Percentiles rank a stretch among this genome's conserved stretches.
These are phyloP conservation scores for Globisporangium irregulare DNA, from an alignment of 352 stramenopile genomes.

Conservation along the genomic window DNA sequence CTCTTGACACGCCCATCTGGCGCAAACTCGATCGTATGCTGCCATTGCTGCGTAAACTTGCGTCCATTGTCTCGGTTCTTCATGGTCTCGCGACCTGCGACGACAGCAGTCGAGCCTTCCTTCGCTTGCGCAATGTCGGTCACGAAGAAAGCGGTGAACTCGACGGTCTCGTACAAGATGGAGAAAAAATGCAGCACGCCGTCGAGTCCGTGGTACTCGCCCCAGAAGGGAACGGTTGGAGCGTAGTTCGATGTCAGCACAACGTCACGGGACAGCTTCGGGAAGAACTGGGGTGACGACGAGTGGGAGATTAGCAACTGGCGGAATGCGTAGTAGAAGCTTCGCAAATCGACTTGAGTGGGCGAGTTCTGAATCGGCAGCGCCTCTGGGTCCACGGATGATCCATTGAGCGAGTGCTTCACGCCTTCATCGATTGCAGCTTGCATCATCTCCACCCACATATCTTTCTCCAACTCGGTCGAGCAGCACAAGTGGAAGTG, in stretches of 20 bases:
- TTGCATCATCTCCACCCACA: constrained; percentile 92
- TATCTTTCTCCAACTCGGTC: constrained; percentile 87
- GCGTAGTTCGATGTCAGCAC: constrained; percentile 88
- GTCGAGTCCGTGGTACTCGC: constrained; percentile 85
- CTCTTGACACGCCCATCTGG: constrained; percentile 84
- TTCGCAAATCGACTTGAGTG: constrained; percentile 80
- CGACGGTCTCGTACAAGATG: constrained; percentile 86
- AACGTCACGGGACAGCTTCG: constrained; percentile 80
- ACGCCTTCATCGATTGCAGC: constrained; percentile 78
- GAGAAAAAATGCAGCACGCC: constrained; percentile 89
- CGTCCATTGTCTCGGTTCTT: constrained; percentile 86
- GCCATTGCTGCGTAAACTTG: constrained; percentile 89
- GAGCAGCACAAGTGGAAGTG: constrained; percentile 86
- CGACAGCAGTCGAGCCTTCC: constrained; percentile 77
- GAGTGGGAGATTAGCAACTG: constrained; percentile 87
- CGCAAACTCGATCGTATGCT: constrained; percentile 88
- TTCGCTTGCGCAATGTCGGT: constrained; percentile 86
- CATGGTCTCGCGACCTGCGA: constrained; percentile 85
- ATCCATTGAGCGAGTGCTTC: constrained; percentile 31
- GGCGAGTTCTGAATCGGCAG: constrained; percentile 46
- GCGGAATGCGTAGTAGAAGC: constrained; percentile 86
- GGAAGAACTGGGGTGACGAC: constrained; percentile 86
- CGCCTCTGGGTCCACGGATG: constrained; percentile 25
- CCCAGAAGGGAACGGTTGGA: constrained; percentile 85
- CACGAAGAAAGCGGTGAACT: constrained; percentile 88